A percentile compares a stretch with the other conserved stretches of the same genome.
Conservation (phyloP, 2,329 filamentous ascomycete genomes). For the Botrytis galanthina region DNA sequence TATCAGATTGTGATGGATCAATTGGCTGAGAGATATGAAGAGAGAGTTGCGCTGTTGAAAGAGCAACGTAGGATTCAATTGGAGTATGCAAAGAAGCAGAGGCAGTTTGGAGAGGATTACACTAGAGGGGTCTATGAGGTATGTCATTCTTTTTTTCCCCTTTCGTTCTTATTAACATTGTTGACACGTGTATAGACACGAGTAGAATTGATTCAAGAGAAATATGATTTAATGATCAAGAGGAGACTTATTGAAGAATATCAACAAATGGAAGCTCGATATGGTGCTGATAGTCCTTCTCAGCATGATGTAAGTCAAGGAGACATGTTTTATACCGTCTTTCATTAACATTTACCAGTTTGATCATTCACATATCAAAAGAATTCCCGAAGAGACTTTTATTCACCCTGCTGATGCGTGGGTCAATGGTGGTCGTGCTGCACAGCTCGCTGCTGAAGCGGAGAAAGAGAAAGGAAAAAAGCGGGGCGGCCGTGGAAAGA, state of each 20-base stretch:
- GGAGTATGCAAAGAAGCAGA: slow-evolving; percentile 22
- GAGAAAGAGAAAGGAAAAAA: slow-evolving; percentile 16
- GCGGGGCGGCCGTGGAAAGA: slow-evolving; percentile 17
- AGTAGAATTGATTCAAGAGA: slow-evolving; percentile 28
- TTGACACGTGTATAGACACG: slow-evolving; percentile 20
- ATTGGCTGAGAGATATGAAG: slow-evolving; percentile 27
- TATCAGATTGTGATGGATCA: slow-evolving; percentile 29
- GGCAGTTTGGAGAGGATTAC: slow-evolving; percentile 25
- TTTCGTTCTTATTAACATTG: neutral
- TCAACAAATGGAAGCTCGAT: slow-evolving; percentile 22
- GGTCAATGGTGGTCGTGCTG: slow-evolving; percentile 14
- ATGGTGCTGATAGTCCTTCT: slow-evolving; percentile 28
- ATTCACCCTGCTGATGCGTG: slow-evolving; percentile 17
- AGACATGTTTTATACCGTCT: neutral
- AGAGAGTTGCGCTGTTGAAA: slow-evolving; percentile 24
- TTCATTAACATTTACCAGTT: slow-evolving; percentile 27
- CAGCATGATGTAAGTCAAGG: slow-evolving; percentile 30
- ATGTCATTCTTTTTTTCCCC: slow-evolving; percentile 16
- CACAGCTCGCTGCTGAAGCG: slow-evolving; percentile 16
- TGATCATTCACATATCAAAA: slow-evolving; percentile 21
- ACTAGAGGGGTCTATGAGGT: slow-evolving; percentile 27
- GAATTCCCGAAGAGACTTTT: slow-evolving; percentile 8
- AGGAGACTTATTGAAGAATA: slow-evolving; percentile 29
- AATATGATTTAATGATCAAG: slow-evolving; percentile 26
- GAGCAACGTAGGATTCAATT: slow-evolving; percentile 20